These are phyloP conservation scores for Komagataella mondaviorum DNA, from an alignment of 805 yeast genomes.

Conservation along the genomic window DNA sequence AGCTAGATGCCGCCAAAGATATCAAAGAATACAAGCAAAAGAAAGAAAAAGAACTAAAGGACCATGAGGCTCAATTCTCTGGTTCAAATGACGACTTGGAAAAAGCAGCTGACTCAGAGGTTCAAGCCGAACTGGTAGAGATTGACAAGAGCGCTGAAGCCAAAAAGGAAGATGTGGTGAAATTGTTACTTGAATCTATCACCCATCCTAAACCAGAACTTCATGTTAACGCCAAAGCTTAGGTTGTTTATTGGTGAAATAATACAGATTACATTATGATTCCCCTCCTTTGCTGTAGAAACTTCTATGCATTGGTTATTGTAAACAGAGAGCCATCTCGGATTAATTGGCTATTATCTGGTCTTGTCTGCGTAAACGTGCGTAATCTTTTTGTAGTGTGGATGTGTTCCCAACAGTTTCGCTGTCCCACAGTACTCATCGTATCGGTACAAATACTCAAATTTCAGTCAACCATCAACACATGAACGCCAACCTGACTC, in stretches of 20 bases:
- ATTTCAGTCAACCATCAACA: background rate
- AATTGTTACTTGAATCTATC: constrained; percentile 69
- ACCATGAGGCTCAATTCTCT: constrained; percentile 52
- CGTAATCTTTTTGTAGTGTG: too few species aligned
- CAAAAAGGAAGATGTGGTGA: constrained; percentile 56
- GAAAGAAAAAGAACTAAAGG: constrained; percentile 72
- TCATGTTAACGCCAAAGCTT: constrained; percentile 53
- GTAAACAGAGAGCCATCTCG: background rate
- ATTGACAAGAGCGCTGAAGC: constrained; percentile 50
- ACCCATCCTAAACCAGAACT: constrained; percentile 69
- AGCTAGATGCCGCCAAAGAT: constrained; percentile 83
- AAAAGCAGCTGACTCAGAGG: constrained; percentile 5
- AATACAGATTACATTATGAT: background rate
- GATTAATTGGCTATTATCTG: too few species aligned
- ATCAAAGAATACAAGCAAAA: constrained; percentile 73
- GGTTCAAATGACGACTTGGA: constrained; percentile 44
- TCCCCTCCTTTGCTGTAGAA: background rate
- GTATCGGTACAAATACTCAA: background rate
- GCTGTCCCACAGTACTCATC: background rate
- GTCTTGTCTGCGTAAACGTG: background rate
- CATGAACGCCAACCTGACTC: background rate
- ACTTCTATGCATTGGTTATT: background rate
- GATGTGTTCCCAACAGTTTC: background rate
- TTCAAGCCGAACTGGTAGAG: constrained; percentile 14
- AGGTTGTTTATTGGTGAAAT: constrained; percentile 1